Evolutionary conservation across 1,284 basidiomycete genomes (phyloP), one percentile per base, ranked within the genome.

Genomic region (Cryptococcus hybrid): DNA sequence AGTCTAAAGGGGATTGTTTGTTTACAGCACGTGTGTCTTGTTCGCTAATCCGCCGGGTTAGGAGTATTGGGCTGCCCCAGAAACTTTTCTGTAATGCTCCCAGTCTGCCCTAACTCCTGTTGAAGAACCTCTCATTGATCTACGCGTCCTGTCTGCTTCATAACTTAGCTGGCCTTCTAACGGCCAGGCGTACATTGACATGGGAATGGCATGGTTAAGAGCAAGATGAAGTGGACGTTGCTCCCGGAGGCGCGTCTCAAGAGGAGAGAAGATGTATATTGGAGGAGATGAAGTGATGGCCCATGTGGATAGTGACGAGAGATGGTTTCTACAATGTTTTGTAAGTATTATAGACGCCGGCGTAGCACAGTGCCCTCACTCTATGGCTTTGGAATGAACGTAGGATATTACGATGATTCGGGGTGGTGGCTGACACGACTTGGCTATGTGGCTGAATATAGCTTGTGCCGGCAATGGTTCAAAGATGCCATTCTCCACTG

Each of bases 331-430:
- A 55, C 3, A 39, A 11, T 35, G 24, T 7, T 35, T 13, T 2
- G 36, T 51, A 34, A 55, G 49, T 37, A 7, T 49, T 7, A 30
- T 9, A 51, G 6, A 34, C 3, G 46, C 2, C 13, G 37, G 15
- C 15, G 6, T n/a, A 47, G 12, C 12, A 47, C 5, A 15, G 4
- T 44, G 9, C 18, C 63, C 70, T 59, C 47, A 74, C 73, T 69
- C 60, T 3, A 67, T 75, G 3, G 65, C 69, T 37, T 62, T 63
- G 5, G 70, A 69, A 5, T 61, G 59, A 3, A 76, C 69, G 51
- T 74, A 74, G 13, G 74, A 74, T 35, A 70, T 60, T 11, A 76
- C 69, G 37, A 76, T 70, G 56, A 73, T 64, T 7, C 73, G 60
- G 0, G 74, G 74, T 15, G 67, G 63, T 9, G 73, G 71, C 40